Percentiles rank a stretch among this genome's conserved stretches.
Evolutionary conservation across 2,329 filamentous ascomycete species (phyloP).

Genomic region (Sarocladium brachiariae): DNA sequence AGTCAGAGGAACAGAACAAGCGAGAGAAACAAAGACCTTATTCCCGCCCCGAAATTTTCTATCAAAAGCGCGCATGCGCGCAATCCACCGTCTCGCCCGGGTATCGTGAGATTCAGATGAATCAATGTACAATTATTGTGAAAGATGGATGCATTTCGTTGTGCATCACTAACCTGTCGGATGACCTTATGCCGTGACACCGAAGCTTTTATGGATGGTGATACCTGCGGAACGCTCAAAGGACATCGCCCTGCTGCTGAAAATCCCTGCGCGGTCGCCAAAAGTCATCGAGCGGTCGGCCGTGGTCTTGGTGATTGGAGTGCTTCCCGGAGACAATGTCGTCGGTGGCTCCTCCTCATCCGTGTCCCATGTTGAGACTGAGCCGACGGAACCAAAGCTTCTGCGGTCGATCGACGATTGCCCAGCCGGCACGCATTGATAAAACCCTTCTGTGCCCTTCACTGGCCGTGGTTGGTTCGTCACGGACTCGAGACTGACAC

Average conservation of each 20-base stretch:
- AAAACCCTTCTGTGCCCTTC: conserved; percentile 48
- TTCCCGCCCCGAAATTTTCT: conserved; percentile 3
- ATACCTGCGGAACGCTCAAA: conserved; percentile 17
- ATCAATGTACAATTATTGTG: conserved; percentile 2
- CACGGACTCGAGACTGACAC: conserved; percentile 40
- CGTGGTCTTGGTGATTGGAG: conserved; percentile 30
- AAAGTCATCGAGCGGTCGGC: conserved; percentile 28
- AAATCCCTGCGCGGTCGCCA: conserved; percentile 15
- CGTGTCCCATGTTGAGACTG: conserved; percentile 44
- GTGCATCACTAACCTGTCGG: not conserved
- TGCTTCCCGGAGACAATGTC: conserved; percentile 42
- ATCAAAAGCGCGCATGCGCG: not conserved
- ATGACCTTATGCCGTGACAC: not conserved
- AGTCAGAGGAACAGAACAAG: not conserved
- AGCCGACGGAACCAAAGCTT: conserved; percentile 42
- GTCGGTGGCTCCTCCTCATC: conserved; percentile 34
- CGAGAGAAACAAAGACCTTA: not conserved
- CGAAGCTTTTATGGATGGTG: conserved; percentile 5
- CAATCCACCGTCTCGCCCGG: not conserved
- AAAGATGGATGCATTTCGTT: not conserved
- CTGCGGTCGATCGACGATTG: conserved; percentile 13
- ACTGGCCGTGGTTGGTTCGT: conserved; percentile 50
- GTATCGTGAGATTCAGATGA: conserved; percentile 1
- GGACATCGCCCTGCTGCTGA: conserved; percentile 1
- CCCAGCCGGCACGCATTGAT: conserved; percentile 43